These are phyloP conservation scores for Nectriaceae sp. DNA, from an alignment of 2,329 filamentous ascomycete genomes.

Conservation along the genomic window DNA sequence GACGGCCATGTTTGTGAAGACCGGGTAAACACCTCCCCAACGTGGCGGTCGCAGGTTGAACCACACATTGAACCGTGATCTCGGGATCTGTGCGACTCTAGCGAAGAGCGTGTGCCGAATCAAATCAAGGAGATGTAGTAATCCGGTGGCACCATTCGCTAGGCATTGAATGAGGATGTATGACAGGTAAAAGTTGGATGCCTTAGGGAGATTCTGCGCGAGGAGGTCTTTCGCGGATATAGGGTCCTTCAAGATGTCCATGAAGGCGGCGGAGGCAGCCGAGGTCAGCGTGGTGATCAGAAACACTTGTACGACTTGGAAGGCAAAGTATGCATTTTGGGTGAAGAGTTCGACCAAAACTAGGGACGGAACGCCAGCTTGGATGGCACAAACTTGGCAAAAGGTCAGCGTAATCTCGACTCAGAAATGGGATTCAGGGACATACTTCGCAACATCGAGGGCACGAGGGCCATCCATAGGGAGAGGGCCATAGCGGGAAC, in stretches of 20 bases:
- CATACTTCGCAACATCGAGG: conserved; percentile 70
- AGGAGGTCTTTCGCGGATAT: conserved; percentile 63
- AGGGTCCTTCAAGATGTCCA: conserved; percentile 65
- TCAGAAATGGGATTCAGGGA: neutral
- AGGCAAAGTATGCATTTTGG: conserved; percentile 88
- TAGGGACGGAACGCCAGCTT: conserved; percentile 77
- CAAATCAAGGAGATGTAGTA: conserved; percentile 73
- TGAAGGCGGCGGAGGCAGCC: conserved; percentile 70
- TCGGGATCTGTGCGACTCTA: conserved; percentile 74
- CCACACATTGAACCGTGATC: conserved; percentile 80
- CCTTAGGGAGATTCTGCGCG: conserved; percentile 73
- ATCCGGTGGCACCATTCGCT: conserved; percentile 70
- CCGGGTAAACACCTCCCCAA: conserved; percentile 82
- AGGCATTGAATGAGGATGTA: conserved; percentile 95
- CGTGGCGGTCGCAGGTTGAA: conserved; percentile 70
- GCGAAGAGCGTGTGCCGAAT: conserved; percentile 59
- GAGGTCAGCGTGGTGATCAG: conserved; percentile 82
- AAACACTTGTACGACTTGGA: conserved; percentile 91
- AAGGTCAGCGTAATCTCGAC: conserved; percentile 8
- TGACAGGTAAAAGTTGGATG: conserved; percentile 90
- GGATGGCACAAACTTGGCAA: conserved; percentile 67
- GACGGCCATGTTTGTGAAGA: conserved; percentile 79
- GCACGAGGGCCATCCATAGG: conserved; percentile 83
- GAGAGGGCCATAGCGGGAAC: conserved; percentile 78
- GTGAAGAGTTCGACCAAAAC: conserved; percentile 84